A percentile compares a stretch with the other conserved stretches of the same genome.
Conservation (phyloP, 805 yeast genomes). For the Blastobotrys mokoenaii region DNA sequence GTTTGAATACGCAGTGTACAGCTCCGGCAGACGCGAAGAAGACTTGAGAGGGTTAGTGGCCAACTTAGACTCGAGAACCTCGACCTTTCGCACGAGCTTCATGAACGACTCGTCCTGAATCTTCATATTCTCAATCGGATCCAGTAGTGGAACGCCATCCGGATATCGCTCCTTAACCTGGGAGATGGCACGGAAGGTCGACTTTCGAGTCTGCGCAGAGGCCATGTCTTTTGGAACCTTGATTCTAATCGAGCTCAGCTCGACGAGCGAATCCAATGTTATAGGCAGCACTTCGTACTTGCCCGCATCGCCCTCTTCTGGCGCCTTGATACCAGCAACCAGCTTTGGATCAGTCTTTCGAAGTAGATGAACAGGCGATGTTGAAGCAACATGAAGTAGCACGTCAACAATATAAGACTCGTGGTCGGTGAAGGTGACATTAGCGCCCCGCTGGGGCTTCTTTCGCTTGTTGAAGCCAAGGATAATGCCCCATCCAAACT, state of each 20-base stretch:
- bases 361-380: slow-evolving; percentile 67
- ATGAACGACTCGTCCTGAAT: slow-evolving; percentile 73
- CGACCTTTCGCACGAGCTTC: slow-evolving; percentile 64
- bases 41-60: slow-evolving; percentile 54
- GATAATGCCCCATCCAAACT: slow-evolving; percentile 97
- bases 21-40: slow-evolving; percentile 43
- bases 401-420: slow-evolving; percentile 86
- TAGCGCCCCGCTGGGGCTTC: slow-evolving; percentile 16
- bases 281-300: slow-evolving; percentile 77
- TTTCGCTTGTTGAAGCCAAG: slow-evolving; percentile 65
- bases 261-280: slow-evolving; percentile 65
- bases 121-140: slow-evolving; percentile 89
- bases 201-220: slow-evolving; percentile 36
- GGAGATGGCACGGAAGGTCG: slow-evolving; percentile 58
- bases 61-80: slow-evolving; percentile 70
- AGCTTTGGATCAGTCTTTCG: slow-evolving; percentile 70
- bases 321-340: slow-evolving; percentile 85
- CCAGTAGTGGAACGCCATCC: slow-evolving; percentile 84
- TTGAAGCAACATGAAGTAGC: slow-evolving; percentile 63
- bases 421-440: slow-evolving; percentile 59
- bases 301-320: slow-evolving; percentile 52
- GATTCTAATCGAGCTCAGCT: slow-evolving; percentile 72
- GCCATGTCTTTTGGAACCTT: slow-evolving; percentile 68
- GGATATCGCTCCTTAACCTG: slow-evolving; percentile 82
- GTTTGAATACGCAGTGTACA: slow-evolving; percentile 55